A percentile compares a stretch with the other conserved stretches of the same genome.
phyloP scores from a whole-genome alignment of 768 basidiomycete species.

The Hericium erinaceus region DNA sequence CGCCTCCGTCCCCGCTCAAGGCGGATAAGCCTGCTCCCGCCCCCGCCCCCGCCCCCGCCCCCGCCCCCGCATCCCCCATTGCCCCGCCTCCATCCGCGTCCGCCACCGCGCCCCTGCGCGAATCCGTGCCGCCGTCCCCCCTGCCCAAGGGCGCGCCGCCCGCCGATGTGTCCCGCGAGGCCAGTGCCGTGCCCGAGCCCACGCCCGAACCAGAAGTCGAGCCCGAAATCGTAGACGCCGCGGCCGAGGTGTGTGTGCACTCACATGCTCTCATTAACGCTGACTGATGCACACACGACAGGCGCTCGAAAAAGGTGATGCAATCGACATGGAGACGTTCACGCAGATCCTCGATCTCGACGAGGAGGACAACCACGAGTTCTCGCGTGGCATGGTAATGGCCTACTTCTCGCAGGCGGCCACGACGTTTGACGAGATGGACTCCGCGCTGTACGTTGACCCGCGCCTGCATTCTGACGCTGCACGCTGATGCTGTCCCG shows the following conservation, averaged over 20 bases:
- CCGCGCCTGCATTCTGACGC: not conserved
- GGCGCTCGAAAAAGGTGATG: conserved; percentile 11
- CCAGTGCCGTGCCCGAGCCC: not conserved
- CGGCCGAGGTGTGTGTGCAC: not conserved
- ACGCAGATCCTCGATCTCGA: conserved; percentile 86
- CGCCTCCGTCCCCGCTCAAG: no score
- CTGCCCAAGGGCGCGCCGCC: not conserved
- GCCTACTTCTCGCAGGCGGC: conserved; percentile 79
- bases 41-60: not conserved
- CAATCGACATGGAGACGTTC: conserved; percentile 78
- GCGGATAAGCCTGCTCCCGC: not conserved
- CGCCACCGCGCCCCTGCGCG: not conserved
- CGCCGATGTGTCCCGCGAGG: not conserved
- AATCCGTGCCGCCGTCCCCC: not conserved
- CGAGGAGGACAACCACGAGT: conserved; percentile 69
- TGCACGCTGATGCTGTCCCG: not conserved
- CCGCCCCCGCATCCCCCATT: not conserved
- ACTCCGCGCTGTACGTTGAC: conserved; percentile 25
- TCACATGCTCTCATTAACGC: no score
- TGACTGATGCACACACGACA: not conserved
- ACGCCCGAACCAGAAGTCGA: not conserved
- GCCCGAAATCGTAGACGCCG: not conserved
- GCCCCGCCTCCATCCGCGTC: not conserved
- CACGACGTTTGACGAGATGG: conserved; percentile 70
- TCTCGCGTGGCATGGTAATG: conserved; percentile 68